Evolutionary conservation across 2,329 filamentous ascomycete genomes (phyloP).

Genomic region (Karstenula rhodostoma): DNA sequence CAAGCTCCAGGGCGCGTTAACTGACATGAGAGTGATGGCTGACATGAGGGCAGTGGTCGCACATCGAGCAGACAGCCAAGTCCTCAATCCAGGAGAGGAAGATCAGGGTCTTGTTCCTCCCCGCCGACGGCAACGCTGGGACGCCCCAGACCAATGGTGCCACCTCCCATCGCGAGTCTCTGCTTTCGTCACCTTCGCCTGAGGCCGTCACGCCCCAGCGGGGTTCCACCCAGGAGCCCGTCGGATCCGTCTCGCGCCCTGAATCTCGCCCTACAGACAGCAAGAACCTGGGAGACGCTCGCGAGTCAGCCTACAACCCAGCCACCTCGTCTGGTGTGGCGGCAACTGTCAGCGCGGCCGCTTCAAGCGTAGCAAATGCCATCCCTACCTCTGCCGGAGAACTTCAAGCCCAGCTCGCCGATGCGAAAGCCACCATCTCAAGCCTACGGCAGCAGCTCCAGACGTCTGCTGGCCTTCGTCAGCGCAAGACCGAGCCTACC

Average conservation of each 20-base stretch:
- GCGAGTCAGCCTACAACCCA: conserved; percentile 52
- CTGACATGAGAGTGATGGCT: conserved; percentile 8
- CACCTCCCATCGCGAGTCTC: conserved; percentile 38
- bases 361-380: conserved; percentile 58
- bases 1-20: conserved; percentile 11
- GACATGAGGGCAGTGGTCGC: conserved; percentile 69
- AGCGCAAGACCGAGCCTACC: conserved; percentile 72
- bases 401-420: conserved; percentile 74
- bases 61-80: conserved; percentile 78
- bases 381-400: conserved; percentile 65
- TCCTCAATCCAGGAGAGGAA: conserved; percentile 87
- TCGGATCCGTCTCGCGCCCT: conserved; percentile 49
- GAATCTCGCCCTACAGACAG: conserved; percentile 50
- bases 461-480: conserved; percentile 73
- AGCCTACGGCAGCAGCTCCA: conserved; percentile 69
- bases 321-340: conserved; percentile 45
- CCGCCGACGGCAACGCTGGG: conserved; percentile 61
- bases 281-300: conserved; percentile 53
- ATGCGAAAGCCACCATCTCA: conserved; percentile 77
- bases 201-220: conserved; percentile 59
- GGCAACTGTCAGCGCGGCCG: conserved; percentile 54
- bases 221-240: conserved; percentile 36
- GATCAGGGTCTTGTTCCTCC: conserved; percentile 88
- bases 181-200: conserved; percentile 63
- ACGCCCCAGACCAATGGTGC: conserved; percentile 46